phyloP scores from a whole-genome alignment of 768 basidiomycete genomes.

The Hirschioporus abietinus region DNA sequence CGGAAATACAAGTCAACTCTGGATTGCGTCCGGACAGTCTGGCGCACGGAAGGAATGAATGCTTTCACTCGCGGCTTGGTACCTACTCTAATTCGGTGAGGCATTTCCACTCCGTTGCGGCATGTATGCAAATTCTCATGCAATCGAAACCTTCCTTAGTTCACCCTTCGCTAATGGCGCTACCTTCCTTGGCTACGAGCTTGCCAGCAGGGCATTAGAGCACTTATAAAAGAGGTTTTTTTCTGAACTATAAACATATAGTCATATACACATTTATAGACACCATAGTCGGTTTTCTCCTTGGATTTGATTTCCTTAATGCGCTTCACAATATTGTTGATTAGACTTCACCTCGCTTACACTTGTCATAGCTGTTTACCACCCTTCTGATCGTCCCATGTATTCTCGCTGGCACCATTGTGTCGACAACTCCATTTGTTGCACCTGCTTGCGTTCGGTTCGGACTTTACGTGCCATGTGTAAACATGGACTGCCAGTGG shows the following conservation, averaged over 20 bases:
- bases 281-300: background rate
- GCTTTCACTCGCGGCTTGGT: conserved; percentile 91
- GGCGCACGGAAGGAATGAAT: conserved; percentile 73
- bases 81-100: conserved; percentile 86
- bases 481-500: background rate
- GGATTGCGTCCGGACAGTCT: conserved; percentile 79
- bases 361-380: too few relatives aligned
- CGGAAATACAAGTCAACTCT: conserved; percentile 80
- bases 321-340: background rate
- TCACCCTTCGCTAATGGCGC: conserved; percentile 96
- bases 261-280: background rate
- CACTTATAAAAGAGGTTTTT: background rate
- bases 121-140: conserved; percentile 7
- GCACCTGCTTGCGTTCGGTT: too few relatives aligned
- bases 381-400: too few relatives aligned
- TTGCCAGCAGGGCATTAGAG: conserved; percentile 58
- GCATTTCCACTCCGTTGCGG: conserved; percentile 14
- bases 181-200: conserved; percentile 94
- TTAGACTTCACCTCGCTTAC: background rate
- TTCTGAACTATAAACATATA: background rate
- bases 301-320: background rate
- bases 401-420: too few relatives aligned
- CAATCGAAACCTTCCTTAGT: conserved; percentile 32
- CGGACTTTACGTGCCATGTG: background rate
- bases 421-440: too few relatives aligned